phyloP scores from a whole-genome alignment of 148 eudicot genomes.

The Amaranthus palmeri region DNA sequence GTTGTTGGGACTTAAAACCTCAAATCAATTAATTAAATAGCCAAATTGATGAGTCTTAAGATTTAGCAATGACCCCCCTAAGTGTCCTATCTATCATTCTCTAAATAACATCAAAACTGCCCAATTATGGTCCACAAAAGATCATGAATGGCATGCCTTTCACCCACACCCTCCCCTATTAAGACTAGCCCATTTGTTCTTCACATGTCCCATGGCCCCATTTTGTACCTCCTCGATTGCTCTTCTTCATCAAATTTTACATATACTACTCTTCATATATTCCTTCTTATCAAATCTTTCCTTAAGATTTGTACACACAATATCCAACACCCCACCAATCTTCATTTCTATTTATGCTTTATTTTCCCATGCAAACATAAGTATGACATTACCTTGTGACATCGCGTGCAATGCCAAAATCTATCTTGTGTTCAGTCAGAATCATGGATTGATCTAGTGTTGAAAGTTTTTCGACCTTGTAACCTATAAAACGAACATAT shows the following conservation, averaged over 20 bases:
- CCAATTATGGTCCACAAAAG: constrained; percentile 33
- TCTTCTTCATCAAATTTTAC: constrained; percentile 7
- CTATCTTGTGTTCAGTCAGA: no score
- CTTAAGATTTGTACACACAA: constrained; percentile 21
- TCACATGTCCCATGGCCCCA: constrained; percentile 40
- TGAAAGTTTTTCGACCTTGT: no score
- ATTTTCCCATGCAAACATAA: not conserved
- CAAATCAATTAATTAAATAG: constrained; percentile 6
- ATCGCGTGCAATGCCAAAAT: no score
- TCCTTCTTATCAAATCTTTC: constrained; percentile 32
- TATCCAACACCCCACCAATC: constrained; percentile 7
- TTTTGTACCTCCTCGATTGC: constrained; percentile 6
- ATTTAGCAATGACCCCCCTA: constrained; percentile 7
- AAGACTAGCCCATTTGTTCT: constrained; percentile 16
- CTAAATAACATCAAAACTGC: constrained; percentile 10
- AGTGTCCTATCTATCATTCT: constrained; percentile 15
- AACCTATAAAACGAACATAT: no score
- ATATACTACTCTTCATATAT: not conserved
- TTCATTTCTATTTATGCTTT: not conserved
- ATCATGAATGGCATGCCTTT: constrained; percentile 25
- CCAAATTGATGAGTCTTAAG: not conserved
- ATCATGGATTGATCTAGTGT: no score
- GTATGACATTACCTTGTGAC: no score
- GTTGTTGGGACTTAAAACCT: constrained; percentile 18
- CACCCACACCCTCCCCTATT: constrained; percentile 7